Evolutionary conservation across 805 yeast species (phyloP).

Genomic region (Wickerhamiella shivajii): DNA sequence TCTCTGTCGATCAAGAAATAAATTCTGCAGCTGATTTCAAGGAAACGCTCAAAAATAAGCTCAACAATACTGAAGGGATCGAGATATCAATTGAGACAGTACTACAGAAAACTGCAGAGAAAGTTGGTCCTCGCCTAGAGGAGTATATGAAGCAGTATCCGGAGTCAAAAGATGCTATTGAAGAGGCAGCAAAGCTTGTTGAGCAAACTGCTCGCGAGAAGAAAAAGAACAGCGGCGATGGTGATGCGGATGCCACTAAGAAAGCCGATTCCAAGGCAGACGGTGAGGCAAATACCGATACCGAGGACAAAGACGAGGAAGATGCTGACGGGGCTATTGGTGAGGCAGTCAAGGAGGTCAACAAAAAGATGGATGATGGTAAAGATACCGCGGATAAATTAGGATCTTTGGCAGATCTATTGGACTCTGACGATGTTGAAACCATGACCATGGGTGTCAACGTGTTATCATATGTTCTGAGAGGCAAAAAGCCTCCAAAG

Average conservation of each 20-base stretch:
- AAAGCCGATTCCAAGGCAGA: no score
- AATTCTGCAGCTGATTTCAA: conserved; percentile 2
- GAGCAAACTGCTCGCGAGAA: conserved; percentile 8
- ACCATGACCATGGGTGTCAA: conserved; percentile 13
- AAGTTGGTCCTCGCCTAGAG: conserved; percentile 4
- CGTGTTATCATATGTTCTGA: conserved; percentile 12
- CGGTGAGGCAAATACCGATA: neutral
- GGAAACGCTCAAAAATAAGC: conserved; percentile 1
- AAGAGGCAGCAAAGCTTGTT: conserved; percentile 7
- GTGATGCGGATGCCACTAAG: neutral
- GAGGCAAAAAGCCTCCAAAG: conserved; percentile 12
- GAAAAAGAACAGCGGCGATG: neutral
- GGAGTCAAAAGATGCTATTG: conserved; percentile 6
- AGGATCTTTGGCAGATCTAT: conserved; percentile 13
- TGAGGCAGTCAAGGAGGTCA: conserved; percentile 7
- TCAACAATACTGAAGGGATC: conserved; percentile 1
- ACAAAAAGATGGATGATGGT: conserved; percentile 6
- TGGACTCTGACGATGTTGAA: conserved; percentile 11
- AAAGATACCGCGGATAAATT: conserved; percentile 9
- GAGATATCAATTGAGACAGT: conserved; percentile 3
- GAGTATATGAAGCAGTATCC: conserved; percentile 6
- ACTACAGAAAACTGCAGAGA: conserved; percentile 3
- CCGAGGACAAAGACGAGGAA: neutral
- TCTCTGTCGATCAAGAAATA: conserved; percentile 1
- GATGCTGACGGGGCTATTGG: conserved; percentile 3